Base-by-base conservation (phyloP, 1,284 basidiomycete genomes). In the Somion occarium region DNA sequence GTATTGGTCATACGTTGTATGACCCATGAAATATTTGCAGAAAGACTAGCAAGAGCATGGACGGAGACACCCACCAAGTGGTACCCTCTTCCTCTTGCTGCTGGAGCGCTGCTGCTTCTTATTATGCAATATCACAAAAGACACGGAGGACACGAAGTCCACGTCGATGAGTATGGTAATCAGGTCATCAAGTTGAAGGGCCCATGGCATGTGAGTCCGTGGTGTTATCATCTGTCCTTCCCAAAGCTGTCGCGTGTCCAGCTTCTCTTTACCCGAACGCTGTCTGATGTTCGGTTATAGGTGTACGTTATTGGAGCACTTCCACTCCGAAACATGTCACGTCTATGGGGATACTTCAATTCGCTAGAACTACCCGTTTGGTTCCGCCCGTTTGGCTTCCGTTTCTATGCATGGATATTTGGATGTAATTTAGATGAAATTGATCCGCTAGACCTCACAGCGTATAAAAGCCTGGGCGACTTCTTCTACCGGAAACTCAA, bases 291-390 rank as follows among this genome's bases (percentile, higher is more conserved):
- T 25, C 19, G 20, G 3, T 13, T 43, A 18, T 51, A 97, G 92
- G 92, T 98, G 23, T 91, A 97, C 69, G 93, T 99, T 49, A 78
- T 99, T 45, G 96, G 94, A 49, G 95, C 95, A 5, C 81, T 99
- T 2, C 96, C 96, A 0, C 80, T 99, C 15, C 86, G 95, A 42
- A 92, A 93, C 59, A 84, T 98, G 63, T 98, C 94, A 23, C 87
- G 95, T 4, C 71, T 98, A 5, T 99, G 96, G 94, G 97, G 97
- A 5, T 95, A 94, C 70, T 65, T 97, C 52, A 99, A 98, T 73
- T 90, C 87, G 2, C 74, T 94, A 48, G 88, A 94, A 56, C 81
- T 99, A 1, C 97, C 96, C 22, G 79, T 96, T 51, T 99, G 95
- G 96, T 83, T 94, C 70, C 79, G 96, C 23, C 94, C 93, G 0